Percentiles rank a stretch among this genome's conserved stretches.
phyloP scores from a whole-genome alignment of 75 land plant genomes.

The Picea sitchensis region DNA sequence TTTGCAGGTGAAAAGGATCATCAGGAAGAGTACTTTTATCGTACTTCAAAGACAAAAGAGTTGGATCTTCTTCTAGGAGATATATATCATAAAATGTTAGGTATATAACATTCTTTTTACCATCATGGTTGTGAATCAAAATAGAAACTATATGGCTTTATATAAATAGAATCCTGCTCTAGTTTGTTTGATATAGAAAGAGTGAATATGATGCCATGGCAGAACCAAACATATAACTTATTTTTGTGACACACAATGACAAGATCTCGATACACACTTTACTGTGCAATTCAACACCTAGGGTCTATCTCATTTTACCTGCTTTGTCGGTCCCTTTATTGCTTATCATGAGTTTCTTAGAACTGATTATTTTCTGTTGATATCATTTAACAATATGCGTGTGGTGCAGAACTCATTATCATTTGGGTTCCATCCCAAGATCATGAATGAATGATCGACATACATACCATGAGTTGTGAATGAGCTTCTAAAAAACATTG shows the following conservation, averaged over 20 bases:
- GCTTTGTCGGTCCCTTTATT: background rate
- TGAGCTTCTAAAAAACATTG: background rate
- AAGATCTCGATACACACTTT: background rate
- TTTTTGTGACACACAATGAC: background rate
- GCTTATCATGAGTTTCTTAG: background rate
- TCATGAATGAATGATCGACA: background rate
- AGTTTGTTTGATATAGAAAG: background rate
- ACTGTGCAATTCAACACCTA: background rate
- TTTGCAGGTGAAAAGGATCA: conserved; percentile 59
- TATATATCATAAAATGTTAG: conserved; percentile 87
- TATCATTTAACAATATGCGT: background rate
- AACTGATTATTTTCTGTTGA: too few relatives aligned
- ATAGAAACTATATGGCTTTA: background rate
- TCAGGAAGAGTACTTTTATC: conserved; percentile 69
- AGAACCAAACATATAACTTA: background rate
- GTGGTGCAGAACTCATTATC: background rate
- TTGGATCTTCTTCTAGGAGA: conserved; percentile 88
- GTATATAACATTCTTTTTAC: conserved; percentile 23
- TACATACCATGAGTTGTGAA: background rate
- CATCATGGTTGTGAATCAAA: background rate
- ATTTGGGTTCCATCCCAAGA: background rate
- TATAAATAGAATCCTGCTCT: background rate
- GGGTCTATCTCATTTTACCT: background rate
- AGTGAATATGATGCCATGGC: background rate
- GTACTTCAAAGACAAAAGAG: conserved; percentile 80